phyloP scores from a whole-genome alignment of 2,329 filamentous ascomycete genomes.

The Tricladium varicosporioides region DNA sequence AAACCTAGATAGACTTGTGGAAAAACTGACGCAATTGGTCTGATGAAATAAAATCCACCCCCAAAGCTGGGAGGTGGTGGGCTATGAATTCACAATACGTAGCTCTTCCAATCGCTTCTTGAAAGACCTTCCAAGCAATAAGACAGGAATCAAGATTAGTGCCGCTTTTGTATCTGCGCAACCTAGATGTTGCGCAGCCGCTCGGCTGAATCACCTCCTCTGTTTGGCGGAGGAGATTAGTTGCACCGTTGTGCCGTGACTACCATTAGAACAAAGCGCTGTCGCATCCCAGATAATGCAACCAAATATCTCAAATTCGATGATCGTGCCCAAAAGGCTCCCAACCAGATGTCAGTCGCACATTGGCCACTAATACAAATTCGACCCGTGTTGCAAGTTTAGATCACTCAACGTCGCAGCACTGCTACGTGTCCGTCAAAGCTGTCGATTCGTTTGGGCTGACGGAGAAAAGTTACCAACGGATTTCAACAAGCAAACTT shows the following conservation, averaged over 20 bases:
- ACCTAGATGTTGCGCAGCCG: too few species aligned
- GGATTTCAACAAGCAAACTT: background rate
- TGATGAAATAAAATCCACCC: too few species aligned
- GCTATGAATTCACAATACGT: too few species aligned
- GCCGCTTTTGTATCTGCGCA: too few species aligned
- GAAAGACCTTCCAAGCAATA: too few species aligned
- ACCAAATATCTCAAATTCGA: background rate
- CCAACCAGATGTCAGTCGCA: background rate
- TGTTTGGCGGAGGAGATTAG: too few species aligned
- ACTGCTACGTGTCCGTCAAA: background rate
- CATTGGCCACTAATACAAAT: background rate
- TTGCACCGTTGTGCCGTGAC: background rate
- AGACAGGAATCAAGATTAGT: too few species aligned
- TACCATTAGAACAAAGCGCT: background rate
- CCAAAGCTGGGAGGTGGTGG: too few species aligned
- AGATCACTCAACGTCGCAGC: background rate
- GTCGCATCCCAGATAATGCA: background rate
- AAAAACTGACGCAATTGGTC: too few species aligned
- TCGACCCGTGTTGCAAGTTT: background rate
- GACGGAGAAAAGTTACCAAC: background rate
- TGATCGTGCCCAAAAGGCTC: background rate
- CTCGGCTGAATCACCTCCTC: too few species aligned
- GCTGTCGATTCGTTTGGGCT: background rate
- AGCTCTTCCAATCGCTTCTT: too few species aligned
- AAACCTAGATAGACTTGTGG: too few species aligned